These are phyloP conservation scores for Euryodendron excelsum DNA, from an alignment of 148 eudicot species.

Conservation along the genomic window DNA sequence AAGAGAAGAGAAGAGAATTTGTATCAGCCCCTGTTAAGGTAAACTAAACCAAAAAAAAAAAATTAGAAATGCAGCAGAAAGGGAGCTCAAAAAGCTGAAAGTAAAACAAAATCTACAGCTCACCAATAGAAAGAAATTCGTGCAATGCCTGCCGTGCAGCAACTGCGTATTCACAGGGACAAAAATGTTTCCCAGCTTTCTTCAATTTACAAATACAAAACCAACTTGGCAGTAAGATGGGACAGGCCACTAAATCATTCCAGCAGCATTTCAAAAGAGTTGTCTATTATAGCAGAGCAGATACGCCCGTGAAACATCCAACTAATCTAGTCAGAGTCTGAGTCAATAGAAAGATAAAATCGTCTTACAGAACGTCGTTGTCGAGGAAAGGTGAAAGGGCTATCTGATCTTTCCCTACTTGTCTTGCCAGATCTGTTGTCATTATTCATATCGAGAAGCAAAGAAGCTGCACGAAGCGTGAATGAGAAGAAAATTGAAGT, in stretches of 20 bases:
- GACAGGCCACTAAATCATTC: conserved; percentile 12
- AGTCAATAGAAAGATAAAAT: conserved; percentile 58
- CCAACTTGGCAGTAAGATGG: conserved; percentile 11
- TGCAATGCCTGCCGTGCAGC: conserved; percentile 4
- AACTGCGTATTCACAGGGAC: conserved; percentile 10
- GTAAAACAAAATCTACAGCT: too few species aligned
- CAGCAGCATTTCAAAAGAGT: background rate
- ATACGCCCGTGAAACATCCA: background rate
- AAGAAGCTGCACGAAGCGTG: conserved; percentile 45
- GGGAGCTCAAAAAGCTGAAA: too few species aligned
- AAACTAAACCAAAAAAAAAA: too few species aligned
- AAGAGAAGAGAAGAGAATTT: background rate
- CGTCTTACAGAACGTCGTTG: conserved; percentile 73
- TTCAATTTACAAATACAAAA: conserved; percentile 8
- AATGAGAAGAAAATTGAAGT: background rate
- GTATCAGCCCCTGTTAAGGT: too few species aligned
- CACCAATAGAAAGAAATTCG: too few species aligned
- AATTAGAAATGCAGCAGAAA: too few species aligned
- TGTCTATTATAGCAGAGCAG: background rate
- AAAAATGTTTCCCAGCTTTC: conserved; percentile 7
- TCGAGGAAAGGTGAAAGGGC: conserved; percentile 72
- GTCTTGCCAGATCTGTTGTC: conserved; percentile 53
- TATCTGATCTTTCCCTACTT: conserved; percentile 63
- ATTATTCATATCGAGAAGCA: conserved; percentile 54
- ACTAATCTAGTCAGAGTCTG: conserved; percentile 60